Percentiles rank a stretch among this genome's conserved stretches.
Evolutionary conservation across 768 basidiomycete species (phyloP).

Genomic region (Strobilomyces echinocephalus): DNA sequence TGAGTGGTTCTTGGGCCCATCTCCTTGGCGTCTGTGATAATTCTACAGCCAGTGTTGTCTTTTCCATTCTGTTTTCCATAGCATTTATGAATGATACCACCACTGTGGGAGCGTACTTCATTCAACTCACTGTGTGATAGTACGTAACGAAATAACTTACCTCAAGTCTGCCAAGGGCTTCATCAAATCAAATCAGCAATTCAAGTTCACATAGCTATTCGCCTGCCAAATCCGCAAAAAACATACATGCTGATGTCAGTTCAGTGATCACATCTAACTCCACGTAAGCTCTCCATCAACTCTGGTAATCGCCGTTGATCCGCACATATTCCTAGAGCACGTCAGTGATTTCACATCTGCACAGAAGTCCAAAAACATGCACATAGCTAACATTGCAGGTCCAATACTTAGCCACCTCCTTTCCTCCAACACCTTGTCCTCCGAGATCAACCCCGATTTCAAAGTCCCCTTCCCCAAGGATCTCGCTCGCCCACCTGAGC

Average conservation of each 20-base stretch:
- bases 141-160: conserved; percentile 11
- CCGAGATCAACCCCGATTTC: conserved; percentile 60
- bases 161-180: background rate
- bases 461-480: too few species aligned
- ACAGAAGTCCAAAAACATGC: conserved; percentile 35
- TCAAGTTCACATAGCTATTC: too few species aligned
- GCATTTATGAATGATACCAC: too few species aligned
- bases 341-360: too few species aligned
- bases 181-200: too few species aligned
- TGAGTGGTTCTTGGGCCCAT: too few species aligned
- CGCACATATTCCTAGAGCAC: conserved; percentile 78
- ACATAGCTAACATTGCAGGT: conserved; percentile 99
- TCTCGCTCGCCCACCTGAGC: too few species aligned
- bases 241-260: background rate
- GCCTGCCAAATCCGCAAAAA: too few species aligned
- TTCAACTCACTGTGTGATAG: background rate
- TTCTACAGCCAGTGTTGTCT: too few species aligned
- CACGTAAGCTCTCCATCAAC: conserved; percentile 31
- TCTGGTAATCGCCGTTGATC: conserved; percentile 91
- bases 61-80: too few species aligned
- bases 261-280: background rate
- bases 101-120: conserved; percentile 10
- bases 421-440: conserved; percentile 37
- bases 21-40: too few species aligned
- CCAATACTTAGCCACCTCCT: conserved; percentile 85